Percentiles rank a stretch among this genome's conserved stretches.
phyloP scores from a whole-genome alignment of 2,329 filamentous ascomycete species.

The Volutella citrinella region DNA sequence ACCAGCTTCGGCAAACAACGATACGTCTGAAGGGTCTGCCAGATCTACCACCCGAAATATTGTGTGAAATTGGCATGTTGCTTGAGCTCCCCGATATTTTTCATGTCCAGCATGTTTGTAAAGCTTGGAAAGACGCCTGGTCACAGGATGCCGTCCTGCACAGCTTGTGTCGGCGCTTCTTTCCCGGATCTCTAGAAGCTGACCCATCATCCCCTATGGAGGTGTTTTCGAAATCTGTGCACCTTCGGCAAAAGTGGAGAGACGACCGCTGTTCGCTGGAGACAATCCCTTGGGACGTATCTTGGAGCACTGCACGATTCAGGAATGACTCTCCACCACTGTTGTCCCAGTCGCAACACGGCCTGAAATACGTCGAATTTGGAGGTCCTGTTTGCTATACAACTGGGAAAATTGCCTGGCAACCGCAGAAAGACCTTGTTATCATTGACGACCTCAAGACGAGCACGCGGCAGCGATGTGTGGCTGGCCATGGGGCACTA shows the following conservation, averaged over 20 bases:
- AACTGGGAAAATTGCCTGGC: constrained; percentile 25
- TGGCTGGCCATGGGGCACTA: constrained; percentile 14
- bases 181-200: constrained; percentile 24
- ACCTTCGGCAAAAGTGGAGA: constrained; percentile 13
- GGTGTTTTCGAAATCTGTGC: constrained; percentile 13
- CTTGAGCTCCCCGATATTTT: constrained; percentile 24
- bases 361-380: neutral
- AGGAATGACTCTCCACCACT: neutral
- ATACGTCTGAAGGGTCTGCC: constrained; percentile 21
- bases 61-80: constrained; percentile 19
- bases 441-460: constrained; percentile 24
- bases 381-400: constrained; percentile 17
- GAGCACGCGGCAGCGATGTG: constrained; percentile 16
- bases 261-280: constrained; percentile 5
- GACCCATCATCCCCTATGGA: constrained; percentile 3
- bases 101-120: constrained; percentile 23
- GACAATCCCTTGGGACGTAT: constrained; percentile 12
- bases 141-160: constrained; percentile 17
- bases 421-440: constrained; percentile 14
- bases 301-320: constrained; percentile 8
- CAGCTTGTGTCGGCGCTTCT: constrained; percentile 22
- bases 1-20: constrained; percentile 10
- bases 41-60: constrained; percentile 26
- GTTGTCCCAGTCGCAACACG: neutral
- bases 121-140: constrained; percentile 24